Conservation (phyloP, 2,329 filamentous ascomycete genomes). For the Diplodia scrobiculata region DNA sequence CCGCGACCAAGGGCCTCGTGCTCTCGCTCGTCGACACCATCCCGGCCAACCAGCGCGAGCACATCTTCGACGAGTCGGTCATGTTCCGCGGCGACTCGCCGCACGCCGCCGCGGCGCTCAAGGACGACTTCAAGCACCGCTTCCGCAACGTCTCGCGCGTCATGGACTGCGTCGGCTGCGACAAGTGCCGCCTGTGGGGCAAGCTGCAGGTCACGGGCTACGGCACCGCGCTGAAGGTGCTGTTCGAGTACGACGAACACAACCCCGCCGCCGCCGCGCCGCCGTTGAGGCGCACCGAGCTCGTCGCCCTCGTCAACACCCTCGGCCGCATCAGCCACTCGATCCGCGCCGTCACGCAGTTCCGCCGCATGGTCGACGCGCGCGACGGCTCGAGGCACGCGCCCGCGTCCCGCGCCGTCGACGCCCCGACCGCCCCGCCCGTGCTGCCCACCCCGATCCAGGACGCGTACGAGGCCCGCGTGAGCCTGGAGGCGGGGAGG, state of each 20-base stretch:
- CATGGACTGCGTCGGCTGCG: conserved; percentile 98
- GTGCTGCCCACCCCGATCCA: conserved; percentile 31
- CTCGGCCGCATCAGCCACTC: conserved; percentile 84
- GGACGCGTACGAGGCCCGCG: conserved; percentile 32
- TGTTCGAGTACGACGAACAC: conserved; percentile 85
- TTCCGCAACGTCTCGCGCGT: conserved; percentile 95
- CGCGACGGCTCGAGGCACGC: conserved; percentile 37
- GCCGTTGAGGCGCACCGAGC: conserved; percentile 66
- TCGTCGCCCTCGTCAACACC: conserved; percentile 94
- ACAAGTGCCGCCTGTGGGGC: conserved; percentile 97
- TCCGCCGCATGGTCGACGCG: conserved; percentile 59
- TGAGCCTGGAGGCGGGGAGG: conserved; percentile 40
- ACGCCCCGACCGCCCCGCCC: not conserved
- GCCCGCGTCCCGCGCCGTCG: not conserved
- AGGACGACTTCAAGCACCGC: conserved; percentile 95
- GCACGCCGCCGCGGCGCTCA: conserved; percentile 64
- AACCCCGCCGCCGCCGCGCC: conserved; percentile 61
- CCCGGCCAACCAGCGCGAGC: conserved; percentile 57
- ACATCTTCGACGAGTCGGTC: conserved; percentile 90
- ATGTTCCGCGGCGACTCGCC: conserved; percentile 80
- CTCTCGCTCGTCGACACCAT: conserved; percentile 72
- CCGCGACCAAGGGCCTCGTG: conserved; percentile 77
- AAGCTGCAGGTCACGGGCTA: conserved; percentile 96
- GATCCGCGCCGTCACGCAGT: conserved; percentile 71
- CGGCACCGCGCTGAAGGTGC: conserved; percentile 88